These are phyloP conservation scores for Entophlyctis helioformis DNA, from an alignment of 192 early-diverging fungal genomes.

Conservation along the genomic window DNA sequence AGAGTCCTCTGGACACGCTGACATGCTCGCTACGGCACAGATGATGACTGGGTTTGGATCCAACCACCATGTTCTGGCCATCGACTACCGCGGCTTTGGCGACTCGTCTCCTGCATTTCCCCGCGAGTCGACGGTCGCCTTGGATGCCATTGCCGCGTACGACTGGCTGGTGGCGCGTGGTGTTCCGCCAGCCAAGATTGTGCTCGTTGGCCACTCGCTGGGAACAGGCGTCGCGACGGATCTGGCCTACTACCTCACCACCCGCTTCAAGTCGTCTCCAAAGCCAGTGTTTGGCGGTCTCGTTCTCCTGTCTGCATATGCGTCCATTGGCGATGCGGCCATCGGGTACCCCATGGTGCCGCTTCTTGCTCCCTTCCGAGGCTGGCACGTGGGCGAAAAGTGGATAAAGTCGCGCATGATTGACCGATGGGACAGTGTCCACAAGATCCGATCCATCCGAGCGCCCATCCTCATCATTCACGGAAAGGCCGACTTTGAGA, in stretches of 20 bases:
- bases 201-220: conserved; percentile 35
- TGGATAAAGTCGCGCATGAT: no score
- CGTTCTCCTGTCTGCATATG: conserved; percentile 28
- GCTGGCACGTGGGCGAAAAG: conserved; percentile 16
- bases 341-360: conserved; percentile 29
- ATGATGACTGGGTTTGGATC: conserved; percentile 2
- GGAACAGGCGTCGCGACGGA: conserved; percentile 23
- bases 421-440: conserved; percentile 19
- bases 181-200: conserved; percentile 18
- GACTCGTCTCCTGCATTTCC: conserved; percentile 27
- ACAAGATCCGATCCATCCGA: conserved; percentile 12
- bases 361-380: conserved; percentile 20
- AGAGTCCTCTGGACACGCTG: no score
- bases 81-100: conserved; percentile 45
- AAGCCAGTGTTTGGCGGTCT: conserved; percentile 20
- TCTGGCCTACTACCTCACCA: conserved; percentile 16
- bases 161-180: conserved; percentile 26
- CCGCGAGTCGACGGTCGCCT: conserved; percentile 18
- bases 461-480: conserved; percentile 31
- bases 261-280: conserved; percentile 5
- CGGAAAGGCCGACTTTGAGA: conserved; percentile 29
- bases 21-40: no score
- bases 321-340: conserved; percentile 30
- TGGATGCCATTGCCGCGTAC: conserved; percentile 27
- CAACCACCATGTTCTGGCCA: conserved; percentile 27